phyloP scores from a whole-genome alignment of 106 monocot species.

The Apostasia ramifera region DNA sequence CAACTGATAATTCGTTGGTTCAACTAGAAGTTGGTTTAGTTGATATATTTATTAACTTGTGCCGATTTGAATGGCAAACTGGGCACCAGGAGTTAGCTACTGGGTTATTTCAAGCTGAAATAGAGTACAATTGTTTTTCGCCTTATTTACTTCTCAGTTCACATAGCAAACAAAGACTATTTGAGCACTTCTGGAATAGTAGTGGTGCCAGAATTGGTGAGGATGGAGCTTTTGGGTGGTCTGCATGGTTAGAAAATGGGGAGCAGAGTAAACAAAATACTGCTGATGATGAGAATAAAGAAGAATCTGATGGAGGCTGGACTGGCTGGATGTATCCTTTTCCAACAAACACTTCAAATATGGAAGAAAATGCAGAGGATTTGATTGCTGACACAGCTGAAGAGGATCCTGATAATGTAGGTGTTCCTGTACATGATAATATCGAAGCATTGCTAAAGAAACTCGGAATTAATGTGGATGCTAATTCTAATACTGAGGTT shows the following conservation, averaged over 20 bases:
- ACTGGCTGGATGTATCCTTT: constrained; percentile 73
- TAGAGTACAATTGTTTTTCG: constrained; percentile 77
- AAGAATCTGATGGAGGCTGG: constrained; percentile 88
- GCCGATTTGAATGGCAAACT: constrained; percentile 95
- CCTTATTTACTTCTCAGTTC: constrained; percentile 70
- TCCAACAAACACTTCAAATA: constrained; percentile 17
- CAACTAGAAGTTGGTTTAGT: constrained; percentile 72
- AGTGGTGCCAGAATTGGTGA: constrained; percentile 76
- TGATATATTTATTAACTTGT: constrained; percentile 80
- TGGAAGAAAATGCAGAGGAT: constrained; percentile 26
- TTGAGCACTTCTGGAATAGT: constrained; percentile 95
- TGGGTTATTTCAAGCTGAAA: constrained; percentile 85
- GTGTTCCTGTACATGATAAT: constrained; percentile 36
- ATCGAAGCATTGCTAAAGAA: constrained; percentile 72
- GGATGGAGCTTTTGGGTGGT: constrained; percentile 80
- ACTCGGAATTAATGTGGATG: constrained; percentile 72
- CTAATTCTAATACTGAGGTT: constrained; percentile 70
- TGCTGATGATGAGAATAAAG: constrained; percentile 26
- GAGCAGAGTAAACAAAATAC: constrained; percentile 44
- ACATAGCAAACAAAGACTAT: constrained; percentile 72
- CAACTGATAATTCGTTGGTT: constrained; percentile 33
- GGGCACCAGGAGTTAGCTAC: constrained; percentile 85
- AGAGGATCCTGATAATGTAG: constrained; percentile 38
- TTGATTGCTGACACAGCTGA: constrained; percentile 25
- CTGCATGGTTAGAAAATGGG: constrained; percentile 68